Evolutionary conservation across 2,329 filamentous ascomycete genomes (phyloP).

Genomic region (Fusarium scirpi): DNA sequence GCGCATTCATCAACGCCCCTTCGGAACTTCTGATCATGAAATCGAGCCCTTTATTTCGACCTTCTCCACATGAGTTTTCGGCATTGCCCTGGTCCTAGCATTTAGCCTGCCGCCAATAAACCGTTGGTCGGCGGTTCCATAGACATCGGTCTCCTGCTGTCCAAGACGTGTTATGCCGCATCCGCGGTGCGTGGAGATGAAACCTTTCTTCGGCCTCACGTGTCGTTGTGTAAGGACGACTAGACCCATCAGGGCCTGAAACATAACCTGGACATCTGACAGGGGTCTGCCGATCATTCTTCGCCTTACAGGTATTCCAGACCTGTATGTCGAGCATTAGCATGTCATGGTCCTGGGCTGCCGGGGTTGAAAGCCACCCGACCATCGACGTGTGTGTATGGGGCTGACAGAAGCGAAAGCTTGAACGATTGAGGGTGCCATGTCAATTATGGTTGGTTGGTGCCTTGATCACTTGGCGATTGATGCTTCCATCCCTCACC

Average conservation of each 20-base stretch:
- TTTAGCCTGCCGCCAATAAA: slow-evolving; percentile 22
- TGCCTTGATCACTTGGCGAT: slow-evolving; percentile 38
- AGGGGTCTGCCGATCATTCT: slow-evolving; percentile 38
- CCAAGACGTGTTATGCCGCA: slow-evolving; percentile 42
- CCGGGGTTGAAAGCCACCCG: slow-evolving; percentile 40
- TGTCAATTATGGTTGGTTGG: slow-evolving; percentile 38
- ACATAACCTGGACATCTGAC: slow-evolving; percentile 43
- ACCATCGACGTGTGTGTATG: slow-evolving; percentile 35
- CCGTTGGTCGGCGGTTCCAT: slow-evolving; percentile 30
- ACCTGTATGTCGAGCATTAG: slow-evolving; percentile 27
- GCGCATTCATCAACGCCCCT: slow-evolving; percentile 37
- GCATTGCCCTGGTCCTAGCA: slow-evolving; percentile 33
- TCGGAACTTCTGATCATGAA: slow-evolving; percentile 40
- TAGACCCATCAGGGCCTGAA: slow-evolving; percentile 39
- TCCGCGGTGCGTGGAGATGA: slow-evolving; percentile 45
- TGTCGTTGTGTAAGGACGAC: slow-evolving; percentile 45
- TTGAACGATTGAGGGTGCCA: slow-evolving; percentile 36
- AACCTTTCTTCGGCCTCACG: slow-evolving; percentile 46
- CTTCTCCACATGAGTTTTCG: slow-evolving; percentile 33
- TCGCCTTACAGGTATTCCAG: slow-evolving; percentile 26
- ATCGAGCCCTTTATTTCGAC: slow-evolving; percentile 35
- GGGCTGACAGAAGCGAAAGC: slow-evolving; percentile 38
- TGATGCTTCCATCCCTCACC: slow-evolving; percentile 14
- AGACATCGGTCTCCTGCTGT: slow-evolving; percentile 32
- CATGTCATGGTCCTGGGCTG: slow-evolving; percentile 35